phyloP scores from a whole-genome alignment of 2,329 filamentous ascomycete species.

The Pestalotiopsis sp. region DNA sequence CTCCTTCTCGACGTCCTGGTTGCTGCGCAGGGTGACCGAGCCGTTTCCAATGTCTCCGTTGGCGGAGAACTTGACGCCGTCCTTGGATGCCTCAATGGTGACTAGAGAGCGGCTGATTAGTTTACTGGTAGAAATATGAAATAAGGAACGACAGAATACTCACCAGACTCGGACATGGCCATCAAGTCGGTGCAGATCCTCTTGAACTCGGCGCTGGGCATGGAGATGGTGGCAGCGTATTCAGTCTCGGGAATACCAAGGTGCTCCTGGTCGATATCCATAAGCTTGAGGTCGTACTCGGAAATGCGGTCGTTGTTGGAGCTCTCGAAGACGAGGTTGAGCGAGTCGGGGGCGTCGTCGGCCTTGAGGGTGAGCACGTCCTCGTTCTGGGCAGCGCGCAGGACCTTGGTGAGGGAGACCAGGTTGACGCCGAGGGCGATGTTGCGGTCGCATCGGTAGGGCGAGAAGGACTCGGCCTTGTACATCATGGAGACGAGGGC shows the following conservation, averaged over 20 bases:
- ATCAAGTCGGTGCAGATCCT: slow-evolving; percentile 92
- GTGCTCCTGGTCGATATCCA: slow-evolving; percentile 99
- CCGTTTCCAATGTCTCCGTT: slow-evolving; percentile 95
- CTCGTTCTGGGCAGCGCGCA: slow-evolving; percentile 90
- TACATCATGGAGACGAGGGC: slow-evolving; percentile 99
- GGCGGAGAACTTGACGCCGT: slow-evolving; percentile 94
- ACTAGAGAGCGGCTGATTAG: slow-evolving; percentile 56
- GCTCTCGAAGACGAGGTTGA: slow-evolving; percentile 96
- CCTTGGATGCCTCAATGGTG: slow-evolving; percentile 93
- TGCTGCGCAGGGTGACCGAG: slow-evolving; percentile 86
- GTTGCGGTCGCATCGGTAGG: slow-evolving; percentile 98
- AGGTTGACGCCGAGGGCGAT: slow-evolving; percentile 98
- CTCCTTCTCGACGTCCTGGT: slow-evolving; percentile 88
- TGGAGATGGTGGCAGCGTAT: slow-evolving; percentile 86
- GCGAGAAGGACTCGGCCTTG: slow-evolving; percentile 90
- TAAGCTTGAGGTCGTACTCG: slow-evolving; percentile 99
- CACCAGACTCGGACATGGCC: slow-evolving; percentile 94
- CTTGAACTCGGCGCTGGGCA: slow-evolving; percentile 90
- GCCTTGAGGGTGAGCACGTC: slow-evolving; percentile 96
- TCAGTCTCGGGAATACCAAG: slow-evolving; percentile 99
- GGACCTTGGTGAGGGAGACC: slow-evolving; percentile 93
- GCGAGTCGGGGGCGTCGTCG: slow-evolving; percentile 91
- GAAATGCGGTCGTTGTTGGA: slow-evolving; percentile 84
- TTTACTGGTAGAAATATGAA: slow-evolving; percentile 17
- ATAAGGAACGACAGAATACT: slow-evolving; percentile 31